These are phyloP conservation scores for Coemansia reversa DNA, from an alignment of 192 early-diverging fungal species.

Conservation along the genomic window DNA sequence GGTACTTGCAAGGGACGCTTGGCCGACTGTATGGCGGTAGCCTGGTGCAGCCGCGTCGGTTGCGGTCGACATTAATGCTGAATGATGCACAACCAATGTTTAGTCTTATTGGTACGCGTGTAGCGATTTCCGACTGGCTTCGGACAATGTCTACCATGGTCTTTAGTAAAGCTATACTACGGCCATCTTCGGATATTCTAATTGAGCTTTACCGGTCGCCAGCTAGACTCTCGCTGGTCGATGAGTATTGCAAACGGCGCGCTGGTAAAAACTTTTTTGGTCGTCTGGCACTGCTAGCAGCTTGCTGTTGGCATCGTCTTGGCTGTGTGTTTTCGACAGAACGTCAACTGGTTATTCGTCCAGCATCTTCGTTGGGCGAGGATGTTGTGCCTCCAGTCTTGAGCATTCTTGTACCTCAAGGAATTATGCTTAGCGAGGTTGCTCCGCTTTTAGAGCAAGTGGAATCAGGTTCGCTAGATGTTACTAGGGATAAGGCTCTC, in stretches of 20 bases:
- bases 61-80: constrained; percentile 18
- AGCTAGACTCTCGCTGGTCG: constrained; percentile 2
- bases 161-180: constrained; percentile 19
- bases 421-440: constrained; percentile 34
- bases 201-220: constrained; percentile 19
- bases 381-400: constrained; percentile 18
- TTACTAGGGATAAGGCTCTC: constrained; percentile 41
- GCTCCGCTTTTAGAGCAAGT: constrained; percentile 23
- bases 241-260: constrained; percentile 7
- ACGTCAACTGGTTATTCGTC: constrained; percentile 35
- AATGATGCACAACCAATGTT: constrained; percentile 31
- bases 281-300: constrained; percentile 6
- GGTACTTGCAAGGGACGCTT: constrained; percentile 33
- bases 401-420: constrained; percentile 34
- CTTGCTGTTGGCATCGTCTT: constrained; percentile 8
- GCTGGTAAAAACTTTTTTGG: background rate
- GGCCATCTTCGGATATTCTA: constrained; percentile 14
- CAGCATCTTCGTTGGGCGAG: constrained; percentile 8
- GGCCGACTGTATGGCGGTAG: constrained; percentile 36
- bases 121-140: constrained; percentile 31
- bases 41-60: constrained; percentile 15
- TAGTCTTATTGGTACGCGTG: constrained; percentile 21
- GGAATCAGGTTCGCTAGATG: constrained; percentile 6
- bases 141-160: constrained; percentile 21
- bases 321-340: constrained; percentile 16